Evolutionary conservation across 169 alveolate genomes (phyloP), one percentile per base, ranked within the genome.

Genomic region (Cryptosporidium xiaoi): DNA sequence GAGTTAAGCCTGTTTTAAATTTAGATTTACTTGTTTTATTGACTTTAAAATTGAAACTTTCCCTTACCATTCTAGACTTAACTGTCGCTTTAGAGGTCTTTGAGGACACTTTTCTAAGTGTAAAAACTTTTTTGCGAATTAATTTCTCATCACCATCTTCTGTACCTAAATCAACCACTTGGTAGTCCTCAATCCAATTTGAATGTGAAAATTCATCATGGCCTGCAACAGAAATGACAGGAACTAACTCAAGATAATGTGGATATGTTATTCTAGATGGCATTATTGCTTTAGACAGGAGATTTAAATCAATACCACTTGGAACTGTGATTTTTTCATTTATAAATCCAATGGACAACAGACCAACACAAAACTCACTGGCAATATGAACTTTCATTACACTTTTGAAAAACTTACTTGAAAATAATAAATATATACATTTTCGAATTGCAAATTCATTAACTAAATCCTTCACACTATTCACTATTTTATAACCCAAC

Each of bases 281-380:
- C 62, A 40, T 27, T 16, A 40, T 46, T 33, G 87, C 34, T 8
- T 20, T 62, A 13, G 50, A 46, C 33, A 77, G 33, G 18, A 33
- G 51, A 6, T 33, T 40, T 27, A 60, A 16, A 60, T 20, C 34
- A 18, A 20, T 55, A 16, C 64, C 46, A 29, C 27, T 3, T 10
- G 53, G 0, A 24, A 24, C 33, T 8, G 44, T 24, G 7, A 6
- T 36, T 8, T 62, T 0, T 33, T 77, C 87, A 48, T 77, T 56
- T 40, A 77, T 77, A 46, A 60, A 58, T 7, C 87, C 87, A 7
- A 62, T 2, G 20, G 87, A 77, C 13, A 77, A 27, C 29, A 77
- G n/a, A 4, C 64, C 71, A 7, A 56, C 48, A 66, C 87, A 77
- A 24, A 40, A 60, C 0, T 16, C 64, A 16, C 20, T 13, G 29